These are phyloP conservation scores for Zymoseptoria ardabiliae DNA, from an alignment of 2,329 filamentous ascomycete species.

Conservation along the genomic window DNA sequence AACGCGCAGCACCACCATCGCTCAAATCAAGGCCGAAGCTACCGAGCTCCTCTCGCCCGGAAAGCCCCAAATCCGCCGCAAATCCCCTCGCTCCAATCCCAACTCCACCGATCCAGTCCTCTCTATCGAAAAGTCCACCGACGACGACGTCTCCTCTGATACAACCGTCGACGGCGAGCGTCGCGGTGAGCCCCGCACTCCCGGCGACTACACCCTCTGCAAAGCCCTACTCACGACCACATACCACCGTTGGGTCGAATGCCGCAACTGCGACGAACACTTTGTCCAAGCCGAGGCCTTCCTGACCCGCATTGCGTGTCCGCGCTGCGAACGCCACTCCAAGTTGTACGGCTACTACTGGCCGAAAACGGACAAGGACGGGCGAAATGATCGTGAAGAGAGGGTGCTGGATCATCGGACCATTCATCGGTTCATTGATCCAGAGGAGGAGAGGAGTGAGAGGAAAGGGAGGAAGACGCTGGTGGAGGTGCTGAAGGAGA, in stretches of 20 bases:
- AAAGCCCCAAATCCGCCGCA: slow-evolving; percentile 7
- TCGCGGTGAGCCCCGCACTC: slow-evolving; percentile 33
- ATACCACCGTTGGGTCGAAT: slow-evolving; percentile 78
- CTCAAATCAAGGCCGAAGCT: background rate
- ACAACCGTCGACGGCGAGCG: slow-evolving; percentile 18
- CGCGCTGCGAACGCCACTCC: slow-evolving; percentile 87
- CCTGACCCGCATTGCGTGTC: slow-evolving; percentile 76
- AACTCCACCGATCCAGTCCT: slow-evolving; percentile 15
- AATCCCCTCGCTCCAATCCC: slow-evolving; percentile 7
- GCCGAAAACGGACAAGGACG: slow-evolving; percentile 86
- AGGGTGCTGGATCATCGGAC: slow-evolving; percentile 75
- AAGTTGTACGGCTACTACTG: slow-evolving; percentile 92
- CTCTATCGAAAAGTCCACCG: slow-evolving; percentile 21
- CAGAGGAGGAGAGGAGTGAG: slow-evolving; percentile 33
- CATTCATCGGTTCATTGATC: slow-evolving; percentile 73
- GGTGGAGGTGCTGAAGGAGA: slow-evolving; percentile 22
- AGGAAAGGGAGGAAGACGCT: slow-evolving; percentile 29
- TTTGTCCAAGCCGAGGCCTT: slow-evolving; percentile 90
- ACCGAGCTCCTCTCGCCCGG: slow-evolving; percentile 6
- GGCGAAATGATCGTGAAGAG: slow-evolving; percentile 61
- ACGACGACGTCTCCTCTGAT: slow-evolving; percentile 8
- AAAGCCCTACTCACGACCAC: slow-evolving; percentile 66
- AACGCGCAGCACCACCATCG: slow-evolving; percentile 1
- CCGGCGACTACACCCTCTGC: slow-evolving; percentile 67
- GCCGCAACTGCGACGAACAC: slow-evolving; percentile 69